Conservation (phyloP, 106 monocot genomes). For the Platanthera zijinensis region DNA sequence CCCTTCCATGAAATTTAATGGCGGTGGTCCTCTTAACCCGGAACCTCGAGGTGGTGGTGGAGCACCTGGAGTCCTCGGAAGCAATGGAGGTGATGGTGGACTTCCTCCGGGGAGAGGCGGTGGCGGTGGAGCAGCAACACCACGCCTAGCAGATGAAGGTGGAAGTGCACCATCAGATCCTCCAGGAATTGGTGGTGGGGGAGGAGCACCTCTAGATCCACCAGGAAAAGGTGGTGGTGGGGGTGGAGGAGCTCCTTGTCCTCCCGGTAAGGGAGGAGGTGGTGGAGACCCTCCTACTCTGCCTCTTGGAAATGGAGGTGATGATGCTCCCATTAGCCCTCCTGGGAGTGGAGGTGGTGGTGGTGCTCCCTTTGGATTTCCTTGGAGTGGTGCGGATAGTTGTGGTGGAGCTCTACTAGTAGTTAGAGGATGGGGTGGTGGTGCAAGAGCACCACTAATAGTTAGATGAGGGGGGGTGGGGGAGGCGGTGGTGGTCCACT, state of each 20-base stretch:
- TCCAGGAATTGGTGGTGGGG: neutral
- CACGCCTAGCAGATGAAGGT: constrained; percentile 6
- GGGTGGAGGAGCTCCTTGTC: constrained; percentile 6
- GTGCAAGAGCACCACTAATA: too few relatives aligned
- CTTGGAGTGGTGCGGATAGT: too few relatives aligned
- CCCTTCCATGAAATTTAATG: constrained; percentile 14
- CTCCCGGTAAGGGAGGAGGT: too few relatives aligned
- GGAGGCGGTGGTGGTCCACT: neutral
- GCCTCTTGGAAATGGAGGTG: neutral
- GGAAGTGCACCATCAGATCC: neutral
- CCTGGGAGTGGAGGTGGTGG: neutral
- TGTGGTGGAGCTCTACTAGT: too few relatives aligned
- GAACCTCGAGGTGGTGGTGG: constrained; percentile 40
- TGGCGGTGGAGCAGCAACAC: constrained; percentile 6
- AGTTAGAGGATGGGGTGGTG: too few relatives aligned
- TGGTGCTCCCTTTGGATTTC: neutral
- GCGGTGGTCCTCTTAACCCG: constrained; percentile 19
- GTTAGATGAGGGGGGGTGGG: neutral
- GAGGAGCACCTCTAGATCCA: constrained; percentile 11
- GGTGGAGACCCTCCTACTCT: neutral
- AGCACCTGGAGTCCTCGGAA: constrained; percentile 31
- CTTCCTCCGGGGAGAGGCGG: constrained; percentile 15
- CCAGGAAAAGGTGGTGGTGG: constrained; percentile 4
- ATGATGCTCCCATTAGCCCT: neutral
- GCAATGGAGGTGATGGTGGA: constrained; percentile 7